Evolutionary conservation across 139 green algal genomes (phyloP).

Genomic region (Chlorella sp.): DNA sequence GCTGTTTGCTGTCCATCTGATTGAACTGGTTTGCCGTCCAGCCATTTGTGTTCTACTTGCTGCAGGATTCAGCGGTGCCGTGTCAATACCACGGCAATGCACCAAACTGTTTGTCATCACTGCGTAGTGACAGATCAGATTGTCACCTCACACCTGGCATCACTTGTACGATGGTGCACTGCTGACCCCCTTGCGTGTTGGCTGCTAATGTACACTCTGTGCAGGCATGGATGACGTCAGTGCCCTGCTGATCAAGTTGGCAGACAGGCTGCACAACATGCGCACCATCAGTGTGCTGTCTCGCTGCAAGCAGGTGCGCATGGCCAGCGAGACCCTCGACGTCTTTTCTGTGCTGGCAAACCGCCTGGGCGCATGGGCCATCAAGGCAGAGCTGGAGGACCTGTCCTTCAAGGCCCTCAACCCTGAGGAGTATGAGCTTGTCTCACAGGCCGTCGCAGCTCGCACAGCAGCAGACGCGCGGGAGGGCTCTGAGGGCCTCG

Average conservation of each 20-base stretch:
- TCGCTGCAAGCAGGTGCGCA: slow-evolving; percentile 1
- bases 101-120: no score
- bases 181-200: no score
- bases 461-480: slow-evolving; percentile 8
- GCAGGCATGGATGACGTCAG: slow-evolving; percentile 40
- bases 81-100: no score
- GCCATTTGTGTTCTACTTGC: no score
- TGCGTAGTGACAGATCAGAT: no score
- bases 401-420: slow-evolving; percentile 66
- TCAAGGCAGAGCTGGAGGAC: slow-evolving; percentile 93
- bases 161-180: no score
- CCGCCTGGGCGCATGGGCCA: slow-evolving; percentile 64
- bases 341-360: slow-evolving; percentile 86
- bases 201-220: slow-evolving; percentile 13
- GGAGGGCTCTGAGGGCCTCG: slow-evolving; percentile 25
- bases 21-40: no score
- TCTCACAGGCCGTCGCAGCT: no score
- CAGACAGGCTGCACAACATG: slow-evolving; percentile 72
- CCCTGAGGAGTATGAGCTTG: slow-evolving; percentile 37
- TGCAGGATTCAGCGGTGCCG: no score
- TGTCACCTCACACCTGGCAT: no score
- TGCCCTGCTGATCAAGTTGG: slow-evolving; percentile 79
- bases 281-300: slow-evolving; percentile 32
- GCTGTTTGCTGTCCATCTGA: no score
- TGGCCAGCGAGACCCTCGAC: slow-evolving; percentile 68